Conservation (phyloP, 192 early-diverging fungal genomes). For the Radiomyces spectabilis region DNA sequence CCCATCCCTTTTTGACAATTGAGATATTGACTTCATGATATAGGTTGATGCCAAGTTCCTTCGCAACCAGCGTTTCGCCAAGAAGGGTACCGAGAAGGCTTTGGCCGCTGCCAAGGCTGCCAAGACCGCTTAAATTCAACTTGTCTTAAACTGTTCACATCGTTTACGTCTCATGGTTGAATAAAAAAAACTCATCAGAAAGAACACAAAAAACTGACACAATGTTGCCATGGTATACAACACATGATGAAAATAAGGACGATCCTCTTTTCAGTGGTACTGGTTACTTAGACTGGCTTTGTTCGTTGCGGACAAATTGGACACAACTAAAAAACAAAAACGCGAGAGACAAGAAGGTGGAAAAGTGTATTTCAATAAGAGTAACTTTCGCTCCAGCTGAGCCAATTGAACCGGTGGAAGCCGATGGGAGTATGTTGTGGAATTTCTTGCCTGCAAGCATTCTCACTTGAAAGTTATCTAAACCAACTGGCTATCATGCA, state of each 20-base stretch:
- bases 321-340: not conserved
- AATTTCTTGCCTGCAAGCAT: not conserved
- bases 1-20: not conserved
- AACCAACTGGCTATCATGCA: not conserved
- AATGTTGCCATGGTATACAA: not conserved
- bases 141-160: too few species aligned
- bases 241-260: too few species aligned
- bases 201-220: not conserved
- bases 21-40: not conserved
- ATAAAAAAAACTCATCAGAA: not conserved
- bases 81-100: constrained; percentile 59
- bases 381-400: not conserved
- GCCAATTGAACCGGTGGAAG: not conserved
- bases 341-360: not conserved
- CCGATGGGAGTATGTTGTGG: not conserved
- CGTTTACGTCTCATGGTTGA: not conserved
- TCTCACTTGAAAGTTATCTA: too few species aligned
- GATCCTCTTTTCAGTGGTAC: not conserved
- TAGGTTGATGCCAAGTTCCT: constrained; percentile 79
- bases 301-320: too few species aligned
- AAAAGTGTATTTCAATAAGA: not conserved
- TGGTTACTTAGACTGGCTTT: not conserved
- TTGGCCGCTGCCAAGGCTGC: constrained; percentile 30
- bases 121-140: constrained; percentile 3
- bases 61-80: constrained; percentile 96